Evolutionary conservation across 2,329 filamentous ascomycete species (phyloP), one percentile per base, ranked within the genome.

Genomic region (Trichoderma polysporum): DNA sequence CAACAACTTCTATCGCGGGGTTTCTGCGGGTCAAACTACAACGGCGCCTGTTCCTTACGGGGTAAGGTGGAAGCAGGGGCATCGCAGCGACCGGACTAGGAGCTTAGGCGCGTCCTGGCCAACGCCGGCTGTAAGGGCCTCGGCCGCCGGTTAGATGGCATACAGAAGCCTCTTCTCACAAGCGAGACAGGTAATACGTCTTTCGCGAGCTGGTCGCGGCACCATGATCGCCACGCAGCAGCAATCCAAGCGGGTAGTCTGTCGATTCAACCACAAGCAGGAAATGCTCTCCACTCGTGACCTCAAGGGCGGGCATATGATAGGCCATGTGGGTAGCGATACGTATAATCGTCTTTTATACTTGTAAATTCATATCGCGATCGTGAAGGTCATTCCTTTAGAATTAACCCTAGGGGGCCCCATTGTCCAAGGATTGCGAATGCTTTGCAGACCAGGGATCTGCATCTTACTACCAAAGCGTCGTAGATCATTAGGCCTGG

Each of bases 51-150:
- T 53, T 65, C 50, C 57, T 56, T 41, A 65, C 61, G 52, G 37
- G 60, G 60, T 63, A 63, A 63, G 60, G 60, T 33, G 47, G 29
- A 17, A 53, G 35, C 60, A 63, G 47, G 60, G 59, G 60, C 56
- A 52, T 15, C 41, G 49, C 56, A 52, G 37, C 53, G 25, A 33
- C 63, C 53, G 31, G 39, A 50, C 58, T 41, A 57, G 39, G 49
- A 56, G 39, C 49, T 67, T 62, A 63, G 65, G 25, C 58, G 58
- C 58, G 47, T 50, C 61, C 70, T 69, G 62, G 58, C 68, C 73
- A 74, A 73, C 71, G 65, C 75, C 74, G 73, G 73, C 71, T 71
- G 69, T 73, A 74, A 73, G 68, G 63, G 68, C 68, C 68, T 74
- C 72, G 75, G 76, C 73, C 74, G 74, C 74, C 74, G 75, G 71